A percentile compares a stretch with the other conserved stretches of the same genome.
These are phyloP conservation scores for Leccinum aurantiacum DNA, from an alignment of 768 basidiomycete genomes.

Conservation along the genomic window DNA sequence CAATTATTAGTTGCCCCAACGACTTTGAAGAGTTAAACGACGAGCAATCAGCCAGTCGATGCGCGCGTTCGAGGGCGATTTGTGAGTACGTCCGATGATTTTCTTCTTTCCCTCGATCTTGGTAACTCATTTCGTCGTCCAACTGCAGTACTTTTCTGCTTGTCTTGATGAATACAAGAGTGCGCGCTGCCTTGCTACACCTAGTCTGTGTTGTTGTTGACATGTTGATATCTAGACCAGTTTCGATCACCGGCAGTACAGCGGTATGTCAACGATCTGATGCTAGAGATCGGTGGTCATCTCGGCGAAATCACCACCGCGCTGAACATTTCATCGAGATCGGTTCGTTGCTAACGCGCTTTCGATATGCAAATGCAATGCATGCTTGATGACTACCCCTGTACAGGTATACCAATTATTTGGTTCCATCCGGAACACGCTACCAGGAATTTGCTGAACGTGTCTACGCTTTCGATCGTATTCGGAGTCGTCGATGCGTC, in stretches of 20 bases:
- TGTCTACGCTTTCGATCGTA: constrained; percentile 53
- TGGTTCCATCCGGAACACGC: constrained; percentile 52
- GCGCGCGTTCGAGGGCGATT: constrained; percentile 45
- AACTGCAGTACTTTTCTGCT: constrained; percentile 47
- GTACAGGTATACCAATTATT: constrained; percentile 53
- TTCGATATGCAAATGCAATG: not conserved
- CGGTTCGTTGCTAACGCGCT: constrained; percentile 32
- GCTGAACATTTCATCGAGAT: constrained; percentile 51
- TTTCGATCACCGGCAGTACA: not conserved
- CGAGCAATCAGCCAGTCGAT: constrained; percentile 50
- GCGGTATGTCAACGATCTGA: not conserved
- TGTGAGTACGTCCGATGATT: constrained; percentile 34
- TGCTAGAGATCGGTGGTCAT: constrained; percentile 35
- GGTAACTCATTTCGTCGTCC: not conserved
- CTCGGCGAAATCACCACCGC: constrained; percentile 47
- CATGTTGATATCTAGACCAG: not conserved
- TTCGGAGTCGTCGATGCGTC: constrained; percentile 52
- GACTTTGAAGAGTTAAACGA: constrained; percentile 59
- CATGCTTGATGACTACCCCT: not conserved
- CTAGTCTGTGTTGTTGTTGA: not conserved
- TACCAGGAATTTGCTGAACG: constrained; percentile 44
- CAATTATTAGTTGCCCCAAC: constrained; percentile 48
- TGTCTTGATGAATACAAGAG: constrained; percentile 48
- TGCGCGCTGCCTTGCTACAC: constrained; percentile 7
- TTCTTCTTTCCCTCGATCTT: not conserved